Base-by-base conservation (phyloP, 1,284 basidiomycete species). In the Ganoderma meredithae region DNA sequence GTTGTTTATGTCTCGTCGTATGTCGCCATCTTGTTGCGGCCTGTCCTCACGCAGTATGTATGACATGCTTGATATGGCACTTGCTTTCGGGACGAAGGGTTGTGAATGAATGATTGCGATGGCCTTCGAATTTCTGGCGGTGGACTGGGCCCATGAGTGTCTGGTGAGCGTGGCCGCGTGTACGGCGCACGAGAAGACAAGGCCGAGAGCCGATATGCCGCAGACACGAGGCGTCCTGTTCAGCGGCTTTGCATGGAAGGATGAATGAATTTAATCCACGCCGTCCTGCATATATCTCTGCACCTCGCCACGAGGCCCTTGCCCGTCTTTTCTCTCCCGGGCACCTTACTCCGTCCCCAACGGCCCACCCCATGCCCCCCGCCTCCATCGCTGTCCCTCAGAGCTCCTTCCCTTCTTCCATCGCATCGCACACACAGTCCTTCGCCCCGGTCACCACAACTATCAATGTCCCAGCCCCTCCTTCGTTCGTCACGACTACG, bases 401-500 rank as follows among this genome's bases (percentile, higher is more conserved):
- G 19, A 22, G 60, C 36, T n/a, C 36, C 12, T 55, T 62, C 43
- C 36, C 47, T 43, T 49, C 65, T 9, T 43, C 59, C 53, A 61
- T 64, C 39, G 31, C 64, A 47, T 17, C 52, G 17, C 19, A 19
- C 59, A 62, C 60, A 33, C 53, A 47, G 22, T 44, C 47, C 31
- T 36, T 64, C 19, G 59, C 65, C 5, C 33, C 64, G 7, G 61
- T 68, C 10, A 39, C 67, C 31, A 69, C 68, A 19, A 69, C 60
- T 6, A 53, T 66, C 60, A 47, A 52, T 22, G 63, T 70, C 31
- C 27, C 64, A 9, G 53, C 68, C n/a, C 59, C 62, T 1, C 68
- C 65, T 33, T 43, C 66, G 5, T 59, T 79, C 60, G 68, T 76
- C 40, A 83, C 81, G 7, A 79, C 80, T 40, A 82, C 81, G 19